Evolutionary conservation across 1,284 basidiomycete species (phyloP), one percentile per base, ranked within the genome.

Genomic region (Ustilago esculenta): DNA sequence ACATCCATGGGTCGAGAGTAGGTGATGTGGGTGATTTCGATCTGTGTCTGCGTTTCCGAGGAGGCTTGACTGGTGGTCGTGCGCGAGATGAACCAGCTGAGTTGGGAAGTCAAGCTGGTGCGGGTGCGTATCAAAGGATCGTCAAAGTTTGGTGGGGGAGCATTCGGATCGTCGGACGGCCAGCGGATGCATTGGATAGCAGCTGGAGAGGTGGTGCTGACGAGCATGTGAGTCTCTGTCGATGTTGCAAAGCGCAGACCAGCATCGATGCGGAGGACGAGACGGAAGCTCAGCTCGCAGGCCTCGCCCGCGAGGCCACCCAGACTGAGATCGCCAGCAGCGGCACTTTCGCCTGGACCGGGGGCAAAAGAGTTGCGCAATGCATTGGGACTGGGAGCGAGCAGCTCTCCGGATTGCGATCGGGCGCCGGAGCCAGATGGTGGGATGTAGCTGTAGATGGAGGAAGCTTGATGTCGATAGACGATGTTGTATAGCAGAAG

Each of bases 101-200:
- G 53, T 20, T 55, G 52, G 2, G 35, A 23, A 27, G 72, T 32
- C 20, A 75, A 50, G 30, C 53, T 69, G 29, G 74, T 75, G 37
- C 67, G 61, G 10, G 72, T 76, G n/a, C 60, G 54, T n/a, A 69
- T 33, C 18, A 45, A 40, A 14, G 61, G 59, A 39, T 73, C 61
- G 5, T 59, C 35, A 34, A 43, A 40, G 36, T 63, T 41, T 2
- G 52, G 54, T 6, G 57, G 45, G 4, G 66, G 58, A 17, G 66
- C 59, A 21, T 63, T 40, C 1, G 50, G 45, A 21, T 73, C 59
- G 17, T 68, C 65, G 25, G 35, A 36, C 1, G 77, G 80, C 80
- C 80, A 81, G n/a, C 75, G 65, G 33, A 81, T 72, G 42, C 66
- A 72, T 43, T 81, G 80, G 0, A 81, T 34, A 6, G 80, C 79